Evolutionary conservation across 2,329 filamentous ascomycete species (phyloP).

Genomic region (Diaporthe vaccinii): DNA sequence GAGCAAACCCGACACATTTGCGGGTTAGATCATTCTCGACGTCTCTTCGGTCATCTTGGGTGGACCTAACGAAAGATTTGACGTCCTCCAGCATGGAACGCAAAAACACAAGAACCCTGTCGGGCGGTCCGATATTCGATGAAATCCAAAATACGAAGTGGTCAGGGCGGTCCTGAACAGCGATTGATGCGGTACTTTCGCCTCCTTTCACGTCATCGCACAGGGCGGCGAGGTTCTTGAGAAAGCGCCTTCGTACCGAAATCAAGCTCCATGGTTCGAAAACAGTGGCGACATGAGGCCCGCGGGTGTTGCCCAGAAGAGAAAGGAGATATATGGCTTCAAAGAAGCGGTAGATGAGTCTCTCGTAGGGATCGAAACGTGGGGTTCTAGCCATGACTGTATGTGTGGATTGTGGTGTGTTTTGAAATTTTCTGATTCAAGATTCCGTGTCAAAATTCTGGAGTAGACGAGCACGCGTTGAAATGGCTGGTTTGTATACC

Average conservation of each 20-base stretch:
- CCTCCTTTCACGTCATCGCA: slow-evolving; percentile 63
- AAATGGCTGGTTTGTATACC: neutral
- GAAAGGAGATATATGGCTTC: slow-evolving; percentile 54
- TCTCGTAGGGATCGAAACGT: slow-evolving; percentile 1
- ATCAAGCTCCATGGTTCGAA: slow-evolving; percentile 21
- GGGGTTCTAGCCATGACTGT: neutral
- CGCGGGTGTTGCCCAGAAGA: slow-evolving; percentile 51
- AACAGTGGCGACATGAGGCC: slow-evolving; percentile 43
- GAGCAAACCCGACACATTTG: slow-evolving; percentile 40
- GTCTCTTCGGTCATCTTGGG: neutral
- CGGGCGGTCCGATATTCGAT: slow-evolving; percentile 51
- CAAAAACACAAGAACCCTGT: slow-evolving; percentile 50
- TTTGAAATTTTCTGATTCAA: too few species aligned
- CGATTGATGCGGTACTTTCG: slow-evolving; percentile 59
- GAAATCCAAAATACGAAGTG: slow-evolving; percentile 59
- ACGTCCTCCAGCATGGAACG: slow-evolving; percentile 43
- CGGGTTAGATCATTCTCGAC: slow-evolving; percentile 42
- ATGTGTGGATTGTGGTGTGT: neutral
- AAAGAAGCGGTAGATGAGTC: slow-evolving; percentile 51
- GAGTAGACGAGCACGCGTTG: neutral
- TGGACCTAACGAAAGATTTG: neutral
- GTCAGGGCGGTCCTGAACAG: slow-evolving; percentile 51
- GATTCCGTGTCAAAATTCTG: neutral
- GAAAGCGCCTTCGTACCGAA: slow-evolving; percentile 48
- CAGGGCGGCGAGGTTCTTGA: slow-evolving; percentile 58